Conservation (phyloP, 352 stramenopile genomes). For the Pythium pyrilobum region DNA sequence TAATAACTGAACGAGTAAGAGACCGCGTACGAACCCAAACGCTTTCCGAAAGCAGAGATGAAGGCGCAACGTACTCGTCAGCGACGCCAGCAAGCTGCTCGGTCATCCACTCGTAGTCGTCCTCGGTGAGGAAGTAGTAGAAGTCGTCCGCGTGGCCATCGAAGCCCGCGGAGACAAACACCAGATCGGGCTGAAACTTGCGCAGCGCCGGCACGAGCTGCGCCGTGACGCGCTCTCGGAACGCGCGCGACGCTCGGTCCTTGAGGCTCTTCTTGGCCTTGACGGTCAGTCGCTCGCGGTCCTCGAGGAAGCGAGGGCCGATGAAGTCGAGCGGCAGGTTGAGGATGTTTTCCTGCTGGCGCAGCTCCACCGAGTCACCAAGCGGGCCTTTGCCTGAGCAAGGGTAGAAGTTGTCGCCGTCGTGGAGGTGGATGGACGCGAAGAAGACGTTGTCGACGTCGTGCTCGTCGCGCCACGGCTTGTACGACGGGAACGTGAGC, state of each 20-base stretch:
- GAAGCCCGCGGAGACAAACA: slow-evolving; percentile 67
- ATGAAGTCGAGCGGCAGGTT: slow-evolving; percentile 52
- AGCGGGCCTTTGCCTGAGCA: slow-evolving; percentile 44
- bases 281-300: slow-evolving; percentile 42
- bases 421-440: slow-evolving; percentile 53
- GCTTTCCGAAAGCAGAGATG: too few species aligned
- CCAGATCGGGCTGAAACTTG: slow-evolving; percentile 49
- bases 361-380: slow-evolving; percentile 43
- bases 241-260: slow-evolving; percentile 38
- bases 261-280: slow-evolving; percentile 51
- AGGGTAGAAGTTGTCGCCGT: slow-evolving; percentile 64
- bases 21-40: neutral
- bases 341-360: slow-evolving; percentile 39
- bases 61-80: slow-evolving; percentile 70
- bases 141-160: slow-evolving; percentile 63
- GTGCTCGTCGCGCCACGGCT: slow-evolving; percentile 59
- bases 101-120: slow-evolving; percentile 87
- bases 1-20: neutral
- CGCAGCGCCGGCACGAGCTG: slow-evolving; percentile 42
- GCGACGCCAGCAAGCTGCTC: slow-evolving; percentile 84
- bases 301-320: slow-evolving; percentile 49
- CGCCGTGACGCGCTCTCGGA: slow-evolving; percentile 37
- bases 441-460: slow-evolving; percentile 66
- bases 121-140: slow-evolving; percentile 69
- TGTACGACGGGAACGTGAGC: slow-evolving; percentile 52